Base-by-base conservation (phyloP, 73 alveolate species). In the Paramecium caudatum region DNA sequence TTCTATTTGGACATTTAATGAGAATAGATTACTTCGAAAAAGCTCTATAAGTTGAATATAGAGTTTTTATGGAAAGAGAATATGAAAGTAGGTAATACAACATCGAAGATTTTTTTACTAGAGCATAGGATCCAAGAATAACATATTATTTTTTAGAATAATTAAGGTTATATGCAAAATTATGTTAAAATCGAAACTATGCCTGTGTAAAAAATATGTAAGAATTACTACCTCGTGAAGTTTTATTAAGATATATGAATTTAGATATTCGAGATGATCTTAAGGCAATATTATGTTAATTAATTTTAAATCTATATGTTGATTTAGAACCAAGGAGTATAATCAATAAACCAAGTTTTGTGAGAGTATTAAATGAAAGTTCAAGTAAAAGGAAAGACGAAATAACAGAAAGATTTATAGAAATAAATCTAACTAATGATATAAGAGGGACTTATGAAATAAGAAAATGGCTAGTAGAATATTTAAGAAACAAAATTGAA, bases 131-230 rank as follows among this genome's bases (percentile, higher is more conserved):
- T 12, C 13, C 5, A 23, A 10, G 62, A 74, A 74, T 19, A 9
- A 6, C 17, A 41, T 3, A 37, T 19, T 74, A 74, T 17, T 74
- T 74, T 39, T 1, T 27, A 2, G 68, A 41, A 17, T 46, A 86
- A 43, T 12, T 86, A 36, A 78, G 68, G 21, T 6, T 86, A 23
- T 86, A 62, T 34, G 47, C 82, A 0, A 62, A 39, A 16, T 36
- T 86, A 30, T 86, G 93, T 63, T 36, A 70, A 41, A 86, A 86
- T 86, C 61, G 93, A 86, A 86, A 86, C 25, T 86, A 62, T 47
- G 84, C 93, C 4, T 34, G 93, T 63, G 93, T 70, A 17, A 86
- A 86, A 41, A 78, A 70, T 39, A 45, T 86, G 36, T 15, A 78
- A 15, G 93, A 86, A 45, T 23, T 86, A 55, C 43, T 86, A 8